phyloP scores from a whole-genome alignment of 768 basidiomycete genomes.

The Astraeus odoratus region DNA sequence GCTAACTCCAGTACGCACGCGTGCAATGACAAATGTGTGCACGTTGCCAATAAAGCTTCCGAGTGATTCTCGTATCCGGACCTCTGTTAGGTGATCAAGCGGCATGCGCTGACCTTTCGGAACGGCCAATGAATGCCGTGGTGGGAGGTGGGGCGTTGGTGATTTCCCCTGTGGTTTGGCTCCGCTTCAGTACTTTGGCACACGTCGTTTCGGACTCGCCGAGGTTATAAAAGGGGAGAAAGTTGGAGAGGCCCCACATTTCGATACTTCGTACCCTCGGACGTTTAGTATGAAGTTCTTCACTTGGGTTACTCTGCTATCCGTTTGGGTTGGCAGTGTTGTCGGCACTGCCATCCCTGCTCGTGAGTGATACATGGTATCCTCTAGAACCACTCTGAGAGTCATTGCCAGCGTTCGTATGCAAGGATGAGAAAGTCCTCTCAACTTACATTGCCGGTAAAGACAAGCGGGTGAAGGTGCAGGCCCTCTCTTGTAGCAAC shows the following conservation, averaged over 20 bases:
- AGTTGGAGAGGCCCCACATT: background rate
- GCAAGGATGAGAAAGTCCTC: slow-evolving; percentile 2
- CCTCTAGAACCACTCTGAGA: background rate
- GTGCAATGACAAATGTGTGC: no score
- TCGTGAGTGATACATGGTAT: background rate
- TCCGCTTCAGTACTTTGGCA: background rate
- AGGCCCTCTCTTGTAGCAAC: slow-evolving; percentile 26
- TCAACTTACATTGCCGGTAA: slow-evolving; percentile 31
- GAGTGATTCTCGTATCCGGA: no score
- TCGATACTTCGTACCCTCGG: background rate
- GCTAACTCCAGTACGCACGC: no score
- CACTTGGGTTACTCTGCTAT: background rate
- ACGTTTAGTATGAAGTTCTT: background rate
- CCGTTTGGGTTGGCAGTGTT: background rate
- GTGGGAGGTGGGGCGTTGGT: background rate
- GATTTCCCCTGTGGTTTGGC: background rate
- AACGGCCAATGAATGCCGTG: background rate
- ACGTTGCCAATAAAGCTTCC: no score
- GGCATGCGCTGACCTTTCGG: background rate
- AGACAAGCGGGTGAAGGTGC: slow-evolving; percentile 36
- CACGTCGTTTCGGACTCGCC: background rate
- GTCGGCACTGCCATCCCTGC: background rate
- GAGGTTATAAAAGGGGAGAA: background rate
- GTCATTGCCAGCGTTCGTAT: slow-evolving; percentile 1
- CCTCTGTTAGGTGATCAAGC: no score